Base-by-base conservation (phyloP, 768 basidiomycete species). In the Clavulina sp. region DNA sequence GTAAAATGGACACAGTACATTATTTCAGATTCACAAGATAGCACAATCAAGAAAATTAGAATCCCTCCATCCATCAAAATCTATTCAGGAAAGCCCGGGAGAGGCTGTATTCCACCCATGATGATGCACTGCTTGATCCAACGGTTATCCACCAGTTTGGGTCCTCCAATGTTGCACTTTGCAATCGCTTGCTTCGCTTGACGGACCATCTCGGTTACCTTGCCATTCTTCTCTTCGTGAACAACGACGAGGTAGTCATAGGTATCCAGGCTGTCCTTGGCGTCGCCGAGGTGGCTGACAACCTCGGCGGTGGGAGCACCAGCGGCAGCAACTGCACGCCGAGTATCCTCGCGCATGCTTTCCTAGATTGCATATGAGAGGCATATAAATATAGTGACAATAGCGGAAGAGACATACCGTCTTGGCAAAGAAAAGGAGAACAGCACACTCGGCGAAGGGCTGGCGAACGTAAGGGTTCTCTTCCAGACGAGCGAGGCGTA, bases 81-180 rank as follows among this genome's bases (percentile, higher is more conserved):
- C 13, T 21, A 38, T 38, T 38, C 13, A 38, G 21, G 36, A 21
- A 38, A 38, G 36, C 21, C 36, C 36, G 21, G 36, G 21, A 38
- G 13, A 38, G 16, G 43, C 18, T n/a, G 24, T 24, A 46, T 9
- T 9, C 13, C 31, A 7, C 34, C 48, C 32, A 31, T 49, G 31
- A 49, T 49, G 16, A 49, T 33, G 48, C 28, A 31, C 31, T 49
- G 29, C 32, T 34, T 29, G 16, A 49, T 16, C 48, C 48, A 49
- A 7, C 9, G 9, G 9, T 7, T 19, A 19, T 38, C 34, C 9
- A 38, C 34, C n/a, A n/a, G n/a, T n/a, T n/a, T n/a, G 9, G 43
- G 43, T 13, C 13, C 26, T 26, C 43, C 43, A 13, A 13, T 9
- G 26, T 9, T 13, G 24, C 26, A 33, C 32, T 18, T 34, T 9